Base-by-base conservation (phyloP, 768 basidiomycete genomes). In the Phaeotremella skinneri region DNA sequence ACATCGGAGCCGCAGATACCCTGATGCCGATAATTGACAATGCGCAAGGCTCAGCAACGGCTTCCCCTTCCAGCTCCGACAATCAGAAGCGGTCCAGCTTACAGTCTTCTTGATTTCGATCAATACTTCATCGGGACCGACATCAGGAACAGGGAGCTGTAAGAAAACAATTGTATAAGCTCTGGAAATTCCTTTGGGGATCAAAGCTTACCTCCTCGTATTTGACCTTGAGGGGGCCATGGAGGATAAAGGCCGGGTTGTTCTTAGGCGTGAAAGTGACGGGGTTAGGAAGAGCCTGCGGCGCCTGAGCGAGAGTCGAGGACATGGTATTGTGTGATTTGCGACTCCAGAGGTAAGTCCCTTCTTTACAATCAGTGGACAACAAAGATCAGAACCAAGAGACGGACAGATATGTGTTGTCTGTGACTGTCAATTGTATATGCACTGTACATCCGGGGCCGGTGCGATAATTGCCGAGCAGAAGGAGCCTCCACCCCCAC, bases 61-160 rank as follows among this genome's bases (percentile, higher is more conserved):
- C 26, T 5, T n/a, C 31, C 4, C 9, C 47, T 37, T 42, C 14
- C 50, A 25, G 52, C 41, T 9, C 27, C 42, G 56, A 27, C 4
- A 43, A 48, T 25, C n/a, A n/a, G 52, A 17, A 31, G n/a, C 37
- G 34, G 17, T 27, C 23, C 3, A n/a, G 67, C 82, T 59, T 59
- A 86, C 91, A 17, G 92, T 94, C 80, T 92, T 92, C 80, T 90
- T 91, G 41, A 97, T 87, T 67, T 88, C 81, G 31, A 98, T 85
- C 21, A 97, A 84, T 41, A 91, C 90, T 63, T 96, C 88, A 70
- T 87, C 80, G 55, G 82, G 82, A 20, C 82, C 80, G 25, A 75
- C 61, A 16, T 72, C 63, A 6, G 75, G 75, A 1, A 76, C 69
- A 5, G 72, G 70, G n/a, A 70, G 64, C 75, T 76, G 51, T n/a